Evolutionary conservation across 164 flowering plant genomes (phyloP), one percentile per base, ranked within the genome.

Genomic region (Paratinospora sagittata): DNA sequence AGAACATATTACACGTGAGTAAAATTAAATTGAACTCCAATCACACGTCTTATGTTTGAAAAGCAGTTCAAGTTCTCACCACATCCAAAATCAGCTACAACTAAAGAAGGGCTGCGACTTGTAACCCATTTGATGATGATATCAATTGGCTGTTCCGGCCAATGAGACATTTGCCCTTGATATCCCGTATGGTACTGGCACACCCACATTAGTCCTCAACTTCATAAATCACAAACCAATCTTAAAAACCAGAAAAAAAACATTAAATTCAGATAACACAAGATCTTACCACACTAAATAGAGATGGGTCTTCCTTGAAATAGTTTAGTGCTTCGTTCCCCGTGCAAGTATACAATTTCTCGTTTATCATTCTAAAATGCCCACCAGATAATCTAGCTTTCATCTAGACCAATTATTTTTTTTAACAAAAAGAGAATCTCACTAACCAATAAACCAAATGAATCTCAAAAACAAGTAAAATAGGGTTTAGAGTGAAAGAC

Each of bases 61-160:
- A 9, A 23, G 30, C 39, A 10, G 58, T 70, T 23, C 7, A 68
- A 47, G 67, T 64, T 63, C 87, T 86, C 71, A 94, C 97, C 98
- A 75, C 98, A 92, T 62, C 98, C 97, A 88, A 94, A 94, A 84
- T 94, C 98, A 66, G 93, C 97, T 14, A 94, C 91, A 70, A 79
- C 76, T 67, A 89, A 68, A 71, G 91, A 85, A 76, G 97, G 77
- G 75, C 81, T 76, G 12, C 65, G 90, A 73, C 76, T 82, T 70
- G 88, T 84, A 63, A 94, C 75, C 98, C 98, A 94, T 74, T 85
- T 78, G 74, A 84, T 85, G 65, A 94, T 89, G 52, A 83, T 79
- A 81, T 89, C 86, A 63, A 92, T 89, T 14, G 98, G 98, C 67
- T 76, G 88, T 78, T 89, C 91, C 52, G 98, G 98, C 98, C 97